Evolutionary conservation across 2,329 filamentous ascomycete genomes (phyloP), one percentile per base, ranked within the genome.

Genomic region (Aspergillus tubingensis): DNA sequence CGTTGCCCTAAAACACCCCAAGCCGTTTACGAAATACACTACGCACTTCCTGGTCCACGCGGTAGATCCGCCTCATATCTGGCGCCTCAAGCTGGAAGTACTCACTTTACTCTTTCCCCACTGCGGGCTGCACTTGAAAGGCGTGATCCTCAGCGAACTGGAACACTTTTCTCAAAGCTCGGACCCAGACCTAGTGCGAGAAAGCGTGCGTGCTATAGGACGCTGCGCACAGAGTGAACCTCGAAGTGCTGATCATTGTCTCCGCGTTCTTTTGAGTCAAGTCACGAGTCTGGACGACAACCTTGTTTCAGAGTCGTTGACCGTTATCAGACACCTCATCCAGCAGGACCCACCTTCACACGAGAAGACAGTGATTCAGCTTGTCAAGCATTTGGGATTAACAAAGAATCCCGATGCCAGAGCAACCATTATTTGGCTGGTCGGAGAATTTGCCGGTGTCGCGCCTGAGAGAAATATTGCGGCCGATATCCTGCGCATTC

Each of bases 351-450:
- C 94, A 0, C 79, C 86, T 27, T 87, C 87, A 3, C 95, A 99
- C 72, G 84, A 87, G 10, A 89, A 88, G 44, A 99, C 95, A 0
- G 92, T 98, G 1, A 86, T 98, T 36, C 86, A 92, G 50, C 80
- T 99, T 52, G 95, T 95, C 5, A 95, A 92, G 76, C 93, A 96
- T 63, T 85, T 99, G 2, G 95, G 97, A 71, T 90, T 89, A 3
- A 91, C 92, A 1, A 91, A 90, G 0, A 93, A 95, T 62, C 88
- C 95, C 1, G 89, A 92, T 62, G 95, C 95, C 3, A 85, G 95
- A 66, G 95, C 95, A 3, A 96, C 91, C 53, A 97, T 99, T 64
- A 90, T 99, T 68, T 99, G 95, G 95, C 86, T 99, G 0, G 93
- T 98, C 0, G 95, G 95, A 49, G 95, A 99, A 76, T 98, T 96